phyloP scores from a whole-genome alignment of 2,329 filamentous ascomycete species.

The Neofusicoccum sp. region DNA sequence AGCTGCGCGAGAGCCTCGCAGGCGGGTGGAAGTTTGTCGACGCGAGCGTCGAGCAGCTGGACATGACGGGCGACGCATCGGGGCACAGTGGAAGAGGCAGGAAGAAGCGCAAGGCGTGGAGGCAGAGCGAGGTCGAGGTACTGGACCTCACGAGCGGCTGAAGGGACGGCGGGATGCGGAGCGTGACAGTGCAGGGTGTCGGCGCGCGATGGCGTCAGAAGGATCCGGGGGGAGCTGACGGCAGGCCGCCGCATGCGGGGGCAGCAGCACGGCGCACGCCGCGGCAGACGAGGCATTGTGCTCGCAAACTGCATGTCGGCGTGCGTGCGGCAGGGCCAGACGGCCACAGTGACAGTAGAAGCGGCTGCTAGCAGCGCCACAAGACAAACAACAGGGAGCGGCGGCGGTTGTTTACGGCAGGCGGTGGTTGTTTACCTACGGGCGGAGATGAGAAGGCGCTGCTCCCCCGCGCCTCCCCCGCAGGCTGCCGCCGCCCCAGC shows the following conservation, averaged over 20 bases:
- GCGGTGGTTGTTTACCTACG: too few relatives aligned
- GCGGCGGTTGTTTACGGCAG: too few relatives aligned
- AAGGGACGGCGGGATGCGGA: background rate
- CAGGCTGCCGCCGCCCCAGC: background rate
- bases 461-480: background rate
- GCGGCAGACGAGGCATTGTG: too few relatives aligned
- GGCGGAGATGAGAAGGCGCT: too few relatives aligned
- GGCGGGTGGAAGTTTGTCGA: conserved; percentile 35
- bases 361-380: too few relatives aligned
- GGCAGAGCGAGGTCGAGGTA: conserved; percentile 37
- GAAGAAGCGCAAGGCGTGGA: conserved; percentile 30
- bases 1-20: conserved; percentile 30
- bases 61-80: conserved; percentile 35
- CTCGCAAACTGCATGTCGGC: too few relatives aligned
- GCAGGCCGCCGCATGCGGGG: too few relatives aligned
- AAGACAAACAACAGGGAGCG: too few relatives aligned
- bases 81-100: conserved; percentile 20
- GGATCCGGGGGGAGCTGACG: too few relatives aligned
- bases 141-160: conserved; percentile 30
- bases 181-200: background rate
- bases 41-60: conserved; percentile 21
- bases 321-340: too few relatives aligned
- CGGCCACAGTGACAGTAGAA: too few relatives aligned
- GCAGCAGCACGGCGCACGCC: too few relatives aligned
- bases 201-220: background rate